Evolutionary conservation across 805 yeast genomes (phyloP), one percentile per base, ranked within the genome.

Genomic region (Candida easanensis): DNA sequence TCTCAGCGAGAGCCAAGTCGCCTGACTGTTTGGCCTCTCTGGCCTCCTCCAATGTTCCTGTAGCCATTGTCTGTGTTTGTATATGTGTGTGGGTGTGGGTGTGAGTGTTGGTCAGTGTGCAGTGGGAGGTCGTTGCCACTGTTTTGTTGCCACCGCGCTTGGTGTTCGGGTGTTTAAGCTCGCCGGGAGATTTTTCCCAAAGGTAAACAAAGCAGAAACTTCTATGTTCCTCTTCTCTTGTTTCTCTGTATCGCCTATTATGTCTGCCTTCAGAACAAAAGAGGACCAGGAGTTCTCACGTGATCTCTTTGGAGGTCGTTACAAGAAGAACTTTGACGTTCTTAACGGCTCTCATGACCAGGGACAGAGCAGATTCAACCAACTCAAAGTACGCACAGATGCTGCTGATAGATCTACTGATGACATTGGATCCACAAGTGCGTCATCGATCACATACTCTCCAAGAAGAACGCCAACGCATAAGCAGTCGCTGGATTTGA

Each of bases 1-100:
- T 50, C 60, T 85, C 95, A 1, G 95, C 95, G 19, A 64, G 65
- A 1, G 62, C 65, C 42, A 65, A 70, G 22, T 85, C 68, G 41
- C 76, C 73, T 14, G 68, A 63, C 5, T 69, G 77, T 14, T 83
- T 80, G 34, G 68, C 66, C 1, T 19, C 36, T 61, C 86, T 76
- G 17, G 96, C 96, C 17, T 70, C 76, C 41, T 74, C 74, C 42
- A 85, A 63, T 7, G 61, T 43, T 5, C 58, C 47, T 11, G 50
- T 33, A 5, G 53, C 48, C 61, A 57, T 57, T 35, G 28, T 34
- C 19, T 18, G 15, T 15, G 15, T 2, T 9, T 20, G 19, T 18
- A n/a, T 8, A 16, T 14, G 14, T 27, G 14, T 28, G 17, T 22
- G 38, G 31, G 19, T 30, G 33, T 15, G 7, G 5, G 5, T 17